Conservation (phyloP, 805 yeast genomes). For the Lachancea dasiensis region DNA sequence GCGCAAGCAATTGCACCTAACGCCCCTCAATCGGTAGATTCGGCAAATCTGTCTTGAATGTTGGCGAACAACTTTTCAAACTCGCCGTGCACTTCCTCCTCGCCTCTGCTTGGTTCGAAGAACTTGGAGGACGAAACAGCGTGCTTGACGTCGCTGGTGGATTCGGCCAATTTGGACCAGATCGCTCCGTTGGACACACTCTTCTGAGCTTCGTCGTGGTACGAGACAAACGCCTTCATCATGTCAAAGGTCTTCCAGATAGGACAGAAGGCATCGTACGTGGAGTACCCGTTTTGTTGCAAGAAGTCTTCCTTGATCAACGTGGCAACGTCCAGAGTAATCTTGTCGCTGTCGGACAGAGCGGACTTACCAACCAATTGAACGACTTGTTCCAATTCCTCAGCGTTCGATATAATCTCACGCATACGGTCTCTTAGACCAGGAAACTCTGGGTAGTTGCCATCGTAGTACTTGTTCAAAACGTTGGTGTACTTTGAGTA, state of each 20-base stretch:
- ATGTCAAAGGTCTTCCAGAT: conserved; percentile 97
- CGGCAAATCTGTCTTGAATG: conserved; percentile 89
- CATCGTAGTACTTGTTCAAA: conserved; percentile 77
- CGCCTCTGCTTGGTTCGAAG: conserved; percentile 91
- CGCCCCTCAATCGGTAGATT: conserved; percentile 73
- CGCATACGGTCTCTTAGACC: conserved; percentile 81
- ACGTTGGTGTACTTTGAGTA: conserved; percentile 94
- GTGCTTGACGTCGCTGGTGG: conserved; percentile 88
- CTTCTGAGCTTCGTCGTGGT: conserved; percentile 96
- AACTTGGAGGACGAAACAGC: conserved; percentile 92
- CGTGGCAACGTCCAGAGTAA: conserved; percentile 86
- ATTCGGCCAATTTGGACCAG: conserved; percentile 89
- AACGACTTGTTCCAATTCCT: conserved; percentile 97
- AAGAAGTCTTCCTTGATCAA: conserved; percentile 96
- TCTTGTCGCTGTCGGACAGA: conserved; percentile 92
- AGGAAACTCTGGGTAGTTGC: conserved; percentile 87
- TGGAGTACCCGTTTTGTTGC: conserved; percentile 98
- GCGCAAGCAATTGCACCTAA: not conserved
- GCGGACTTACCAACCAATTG: conserved; percentile 99
- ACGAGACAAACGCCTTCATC: conserved; percentile 92
- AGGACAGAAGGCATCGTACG: conserved; percentile 98
- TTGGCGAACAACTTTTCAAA: conserved; percentile 68
- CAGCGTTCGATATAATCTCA: conserved; percentile 94
- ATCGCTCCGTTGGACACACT: conserved; percentile 89
- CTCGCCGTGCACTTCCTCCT: conserved; percentile 66